phyloP scores from a whole-genome alignment of 495 filamentous ascomycete species.

The Xylaria acuta region DNA sequence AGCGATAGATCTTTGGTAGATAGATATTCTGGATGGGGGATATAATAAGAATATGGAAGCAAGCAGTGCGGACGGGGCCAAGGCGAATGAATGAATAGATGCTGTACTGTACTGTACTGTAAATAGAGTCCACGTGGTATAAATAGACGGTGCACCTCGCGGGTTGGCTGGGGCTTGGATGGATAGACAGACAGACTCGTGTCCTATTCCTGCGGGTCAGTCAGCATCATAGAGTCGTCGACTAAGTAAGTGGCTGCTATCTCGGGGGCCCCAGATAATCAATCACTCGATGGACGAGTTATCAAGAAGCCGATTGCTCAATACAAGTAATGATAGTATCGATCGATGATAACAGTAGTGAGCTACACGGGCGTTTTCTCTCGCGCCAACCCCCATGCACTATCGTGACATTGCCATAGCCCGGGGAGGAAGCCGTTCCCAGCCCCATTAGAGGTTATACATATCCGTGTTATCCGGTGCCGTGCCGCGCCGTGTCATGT shows the following conservation, averaged over 20 bases:
- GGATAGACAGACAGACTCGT: no score
- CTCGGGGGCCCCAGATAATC: no score
- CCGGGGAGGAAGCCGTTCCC: not conserved
- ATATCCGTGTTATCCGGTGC: not conserved
- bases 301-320: no score
- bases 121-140: not conserved
- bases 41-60: not conserved
- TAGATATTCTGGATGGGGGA: not conserved
- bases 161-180: no score
- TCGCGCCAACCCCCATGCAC: not conserved
- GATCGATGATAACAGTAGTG: conserved; percentile 13
- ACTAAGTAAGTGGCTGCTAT: no score
- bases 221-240: not conserved
- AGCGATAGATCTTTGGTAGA: not conserved
- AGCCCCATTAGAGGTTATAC: not conserved
- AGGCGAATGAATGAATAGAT: no score
- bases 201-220: not conserved
- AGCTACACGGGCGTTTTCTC: not conserved
- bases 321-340: no score
- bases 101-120: not conserved
- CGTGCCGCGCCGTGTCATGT: not conserved
- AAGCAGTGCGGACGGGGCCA: not conserved
- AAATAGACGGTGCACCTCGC: conserved; percentile 7
- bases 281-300: no score
- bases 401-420: not conserved